These are phyloP conservation scores for Castanea mollissima DNA, from an alignment of 306 rosid species.

Conservation along the genomic window DNA sequence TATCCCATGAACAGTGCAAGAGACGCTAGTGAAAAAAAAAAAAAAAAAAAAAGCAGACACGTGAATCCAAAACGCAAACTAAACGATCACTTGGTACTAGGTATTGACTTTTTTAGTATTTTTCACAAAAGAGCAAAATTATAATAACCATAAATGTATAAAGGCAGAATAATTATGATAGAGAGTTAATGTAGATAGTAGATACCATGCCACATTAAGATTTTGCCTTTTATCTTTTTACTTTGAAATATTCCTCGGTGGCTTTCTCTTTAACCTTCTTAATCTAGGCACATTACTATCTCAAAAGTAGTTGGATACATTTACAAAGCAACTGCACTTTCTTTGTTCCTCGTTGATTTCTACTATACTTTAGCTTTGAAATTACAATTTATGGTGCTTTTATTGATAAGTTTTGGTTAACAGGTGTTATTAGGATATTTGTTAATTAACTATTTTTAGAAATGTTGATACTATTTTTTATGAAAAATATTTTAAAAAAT, in stretches of 20 bases:
- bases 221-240: not conserved
- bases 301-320: not conserved
- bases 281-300: not conserved
- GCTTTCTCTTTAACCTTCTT: not conserved
- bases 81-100: too few relatives aligned
- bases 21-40: too few relatives aligned
- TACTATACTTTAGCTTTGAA: not conserved
- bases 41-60: too few relatives aligned
- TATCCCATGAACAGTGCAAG: too few relatives aligned
- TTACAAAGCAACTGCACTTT: not conserved
- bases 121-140: not conserved
- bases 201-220: not conserved
- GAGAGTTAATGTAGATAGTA: not conserved
- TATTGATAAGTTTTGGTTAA: too few relatives aligned
- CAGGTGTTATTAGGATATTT: fast-evolving
- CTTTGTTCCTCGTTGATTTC: not conserved
- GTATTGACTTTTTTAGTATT: too few relatives aligned
- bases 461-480: too few relatives aligned
- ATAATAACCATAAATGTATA: not conserved
- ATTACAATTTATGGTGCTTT: not conserved
- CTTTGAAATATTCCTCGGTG: not conserved
- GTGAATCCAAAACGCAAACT: too few relatives aligned
- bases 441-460: too few relatives aligned
- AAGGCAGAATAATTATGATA: not conserved
- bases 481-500: too few relatives aligned